Evolutionary conservation across 495 filamentous ascomycete species (phyloP).

Genomic region (Trichoderma asperelloides): DNA sequence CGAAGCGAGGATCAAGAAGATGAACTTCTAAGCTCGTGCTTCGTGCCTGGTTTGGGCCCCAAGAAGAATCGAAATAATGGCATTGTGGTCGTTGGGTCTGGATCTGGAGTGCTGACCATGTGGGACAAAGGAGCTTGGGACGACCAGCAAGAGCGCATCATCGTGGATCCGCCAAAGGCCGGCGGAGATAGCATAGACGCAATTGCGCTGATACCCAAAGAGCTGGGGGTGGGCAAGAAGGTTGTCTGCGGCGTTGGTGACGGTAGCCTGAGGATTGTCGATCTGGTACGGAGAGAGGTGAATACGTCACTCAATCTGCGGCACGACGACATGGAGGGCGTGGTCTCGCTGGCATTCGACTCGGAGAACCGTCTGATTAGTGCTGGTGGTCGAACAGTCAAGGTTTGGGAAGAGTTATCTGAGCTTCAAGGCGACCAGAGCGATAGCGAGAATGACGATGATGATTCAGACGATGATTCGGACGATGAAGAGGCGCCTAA

Average conservation of each 20-base stretch:
- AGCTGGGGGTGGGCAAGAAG: slow-evolving; percentile 56
- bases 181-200: slow-evolving; percentile 62
- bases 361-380: slow-evolving; percentile 75
- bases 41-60: slow-evolving; percentile 54
- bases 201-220: slow-evolving; percentile 56
- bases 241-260: slow-evolving; percentile 69
- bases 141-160: slow-evolving; percentile 82
- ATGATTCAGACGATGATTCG: slow-evolving; percentile 30
- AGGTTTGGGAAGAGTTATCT: slow-evolving; percentile 66
- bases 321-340: slow-evolving; percentile 79
- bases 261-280: slow-evolving; percentile 45
- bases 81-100: slow-evolving; percentile 72
- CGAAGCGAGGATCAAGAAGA: slow-evolving; percentile 91
- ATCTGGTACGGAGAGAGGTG: slow-evolving; percentile 34
- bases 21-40: slow-evolving; percentile 70
- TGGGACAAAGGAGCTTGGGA: slow-evolving; percentile 95
- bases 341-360: slow-evolving; percentile 72
- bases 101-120: slow-evolving; percentile 71
- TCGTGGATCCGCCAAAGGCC: slow-evolving; percentile 53
- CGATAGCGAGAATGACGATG: slow-evolving; percentile 33
- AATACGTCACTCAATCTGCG: slow-evolving; percentile 37
- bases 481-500: slow-evolving; percentile 13
- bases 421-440: slow-evolving; percentile 29
- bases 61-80: slow-evolving; percentile 56
- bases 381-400: slow-evolving; percentile 72